Base-by-base conservation (phyloP, 306 rosid genomes). In the Medicago lupulina region DNA sequence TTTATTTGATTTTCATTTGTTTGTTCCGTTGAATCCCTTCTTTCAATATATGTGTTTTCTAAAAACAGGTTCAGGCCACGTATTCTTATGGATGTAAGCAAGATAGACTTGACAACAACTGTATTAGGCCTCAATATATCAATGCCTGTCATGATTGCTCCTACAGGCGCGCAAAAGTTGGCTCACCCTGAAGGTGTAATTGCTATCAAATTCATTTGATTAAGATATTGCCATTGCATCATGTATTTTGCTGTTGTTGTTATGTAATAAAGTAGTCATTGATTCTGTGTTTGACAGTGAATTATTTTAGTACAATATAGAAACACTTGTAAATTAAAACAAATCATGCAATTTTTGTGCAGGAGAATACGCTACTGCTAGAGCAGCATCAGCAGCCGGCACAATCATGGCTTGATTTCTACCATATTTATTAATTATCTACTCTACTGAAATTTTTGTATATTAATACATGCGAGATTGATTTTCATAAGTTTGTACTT, bases 121-220 rank as follows among this genome's bases (percentile, higher is more conserved):
- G 91, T 94, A 36, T 77, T 94, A 83, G 96, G 96, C 39, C 90
- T 88, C 93, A 88, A 88, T 50, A 85, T 88, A 76, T 94, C 97
- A 17, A 91, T 94, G 96, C 96, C 55, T 15, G 7, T 93, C 81
- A 93, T 93, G 98, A 79, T 89, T 83, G 98, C 98, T 74, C 98
- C 97, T 1, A 91, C 97, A 54, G 98, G 96, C 71, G 82, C 89
- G 92, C 97, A 91, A 82, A 91, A 94, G 88, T 87, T 91, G 98
- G 98, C 98, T 79, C 98, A 94, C 70, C 96, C 97, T 55, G 91
- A 91, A 65, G 98, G 98, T 90, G 79, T 65, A 34, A 34, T 34
- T 54, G 41, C 71, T 16, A 50, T 59, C 75, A 70, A 21, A 34
- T 62, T 66, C 67, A 47, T 49, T 73, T 19, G 71, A 39, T 73